Base-by-base conservation (phyloP, 768 basidiomycete genomes). In the Pleurotus tuoliensis region DNA sequence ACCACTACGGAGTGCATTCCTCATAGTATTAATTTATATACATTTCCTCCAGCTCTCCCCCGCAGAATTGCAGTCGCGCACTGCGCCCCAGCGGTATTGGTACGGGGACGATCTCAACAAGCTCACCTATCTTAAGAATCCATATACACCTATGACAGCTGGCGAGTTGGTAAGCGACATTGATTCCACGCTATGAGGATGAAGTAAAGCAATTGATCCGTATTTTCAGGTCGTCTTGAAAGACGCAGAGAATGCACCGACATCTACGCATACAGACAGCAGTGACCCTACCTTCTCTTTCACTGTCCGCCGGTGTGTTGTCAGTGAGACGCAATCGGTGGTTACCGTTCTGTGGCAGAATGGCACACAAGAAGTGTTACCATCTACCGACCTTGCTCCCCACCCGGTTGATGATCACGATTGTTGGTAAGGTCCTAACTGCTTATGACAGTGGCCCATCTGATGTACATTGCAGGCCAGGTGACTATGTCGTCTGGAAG, bases 351-450 rank as follows among this genome's bases (percentile, higher is more conserved):
- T 95, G 9, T 98, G 95, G 95, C 94, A 97, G 74, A 86, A 92
- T 66, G 94, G 93, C 20, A 78, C 75, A 16, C 73, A 69, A 48
- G 89, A 93, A 70, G 78, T 73, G 2, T 55, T 88, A 39, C 77
- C 72, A 45, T 80, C 91, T 20, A 81, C 76, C 8, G 78, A 84
- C 18, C 72, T 95, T 16, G 84, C 94, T 43, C 93, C 92, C 3
- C 89, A 95, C 66, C 67, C 88, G 51, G 82, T 92, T 8, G 94
- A 96, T 68, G 94, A 97, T 71, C 92, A 90, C 67, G 94, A 93
- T 67, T 92, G 87, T 68, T 94, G 90, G 90, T 90, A 61, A 64
- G 86, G 8, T 34, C 4, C 9, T 34, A 34, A 11, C 30, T 34
- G 8, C 30, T 34, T 34, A 11, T 9, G 30, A 9, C 8, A 11